phyloP scores from a whole-genome alignment of 805 yeast species.

The Vanderwaltozyma yarrowii region DNA sequence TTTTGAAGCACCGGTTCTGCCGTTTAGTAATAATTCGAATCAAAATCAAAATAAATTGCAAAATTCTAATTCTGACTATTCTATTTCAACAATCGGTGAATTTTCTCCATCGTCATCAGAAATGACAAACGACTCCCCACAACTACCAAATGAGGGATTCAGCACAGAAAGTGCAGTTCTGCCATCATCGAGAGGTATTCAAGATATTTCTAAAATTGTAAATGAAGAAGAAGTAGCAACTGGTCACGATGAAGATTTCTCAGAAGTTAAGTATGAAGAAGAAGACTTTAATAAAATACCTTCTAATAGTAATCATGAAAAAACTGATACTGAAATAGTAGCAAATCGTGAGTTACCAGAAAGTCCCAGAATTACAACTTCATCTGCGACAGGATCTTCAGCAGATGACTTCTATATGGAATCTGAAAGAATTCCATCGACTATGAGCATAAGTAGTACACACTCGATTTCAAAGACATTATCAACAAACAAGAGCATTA shows the following conservation, averaged over 20 bases:
- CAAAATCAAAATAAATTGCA: slow-evolving; percentile 13
- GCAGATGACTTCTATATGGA: slow-evolving; percentile 23
- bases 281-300: not conserved
- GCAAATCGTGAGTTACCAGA: not conserved
- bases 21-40: slow-evolving; percentile 12
- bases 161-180: slow-evolving; percentile 11
- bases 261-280: not conserved
- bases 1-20: slow-evolving; percentile 23
- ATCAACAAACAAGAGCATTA: not conserved
- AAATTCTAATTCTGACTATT: slow-evolving; percentile 26
- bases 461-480: slow-evolving; percentile 9
- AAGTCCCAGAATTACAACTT: not conserved
- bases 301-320: not conserved
- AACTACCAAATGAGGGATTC: slow-evolving; percentile 12
- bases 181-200: slow-evolving; percentile 34
- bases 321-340: not conserved
- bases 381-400: slow-evolving; percentile 11
- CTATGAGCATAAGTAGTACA: slow-evolving; percentile 22
- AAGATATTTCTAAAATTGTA: slow-evolving; percentile 33
- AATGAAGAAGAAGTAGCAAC: slow-evolving; percentile 9
- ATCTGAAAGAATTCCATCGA: slow-evolving; percentile 16
- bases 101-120: slow-evolving; percentile 37
- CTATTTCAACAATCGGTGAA: slow-evolving; percentile 36
- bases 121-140: slow-evolving; percentile 33
- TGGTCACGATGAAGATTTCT: slow-evolving; percentile 3